phyloP scores from a whole-genome alignment of 2,329 filamentous ascomycete species.

The Aspergillus glaucus region DNA sequence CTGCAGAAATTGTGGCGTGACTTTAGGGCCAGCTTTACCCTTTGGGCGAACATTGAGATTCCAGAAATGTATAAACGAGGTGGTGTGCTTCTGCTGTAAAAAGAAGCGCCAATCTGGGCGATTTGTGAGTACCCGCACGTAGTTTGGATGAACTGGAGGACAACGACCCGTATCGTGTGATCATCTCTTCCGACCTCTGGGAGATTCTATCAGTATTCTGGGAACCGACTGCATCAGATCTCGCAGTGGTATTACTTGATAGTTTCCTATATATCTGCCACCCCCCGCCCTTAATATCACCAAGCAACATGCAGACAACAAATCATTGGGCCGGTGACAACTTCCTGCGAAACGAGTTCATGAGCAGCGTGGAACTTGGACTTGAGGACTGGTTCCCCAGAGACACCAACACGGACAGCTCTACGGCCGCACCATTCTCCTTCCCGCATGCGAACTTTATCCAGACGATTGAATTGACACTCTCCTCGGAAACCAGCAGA shows the following conservation, averaged over 20 bases:
- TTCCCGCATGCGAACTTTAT: conserved; percentile 35
- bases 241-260: conserved; percentile 53
- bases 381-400: conserved; percentile 22
- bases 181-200: conserved; percentile 72
- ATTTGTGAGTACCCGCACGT: conserved; percentile 68
- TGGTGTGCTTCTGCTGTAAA: no score
- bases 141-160: conserved; percentile 68
- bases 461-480: conserved; percentile 47
- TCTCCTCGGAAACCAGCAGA: conserved; percentile 44
- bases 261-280: conserved; percentile 64
- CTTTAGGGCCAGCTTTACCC: no score
- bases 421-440: conserved; percentile 18
- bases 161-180: conserved; percentile 75
- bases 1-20: no score
- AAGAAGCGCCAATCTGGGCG: no score
- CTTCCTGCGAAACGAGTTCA: conserved; percentile 44
- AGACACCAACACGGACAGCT: conserved; percentile 3
- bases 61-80: no score
- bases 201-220: conserved; percentile 47
- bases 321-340: conserved; percentile 46
- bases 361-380: conserved; percentile 21
- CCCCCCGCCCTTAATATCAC: conserved; percentile 50
- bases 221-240: conserved; percentile 6
- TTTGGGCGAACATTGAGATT: no score
- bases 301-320: conserved; percentile 17